Percentiles rank a stretch among this genome's conserved stretches.
phyloP scores from a whole-genome alignment of 2,329 filamentous ascomycete genomes.

The Aureobasidium sp. region DNA sequence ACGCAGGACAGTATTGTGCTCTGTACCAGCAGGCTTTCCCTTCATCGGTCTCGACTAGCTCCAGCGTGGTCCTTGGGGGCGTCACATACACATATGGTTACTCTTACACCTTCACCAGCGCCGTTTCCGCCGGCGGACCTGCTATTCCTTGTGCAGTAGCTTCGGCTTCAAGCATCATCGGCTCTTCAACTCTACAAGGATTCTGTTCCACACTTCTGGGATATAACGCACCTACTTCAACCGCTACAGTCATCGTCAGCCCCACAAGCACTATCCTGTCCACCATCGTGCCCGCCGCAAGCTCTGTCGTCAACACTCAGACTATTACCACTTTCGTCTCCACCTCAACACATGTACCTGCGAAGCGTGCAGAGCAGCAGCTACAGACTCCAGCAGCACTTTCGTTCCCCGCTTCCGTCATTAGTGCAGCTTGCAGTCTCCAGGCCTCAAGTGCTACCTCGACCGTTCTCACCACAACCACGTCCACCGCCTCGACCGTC shows the following conservation, averaged over 20 bases:
- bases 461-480: background rate
- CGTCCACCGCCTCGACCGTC: background rate
- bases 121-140: background rate
- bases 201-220: slow-evolving; percentile 23
- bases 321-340: background rate
- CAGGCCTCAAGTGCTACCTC: background rate
- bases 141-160: slow-evolving; percentile 1
- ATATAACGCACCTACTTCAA: slow-evolving; percentile 6
- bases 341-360: background rate
- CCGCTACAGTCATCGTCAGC: background rate
- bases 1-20: slow-evolving; percentile 42
- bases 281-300: background rate
- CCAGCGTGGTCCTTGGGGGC: slow-evolving; percentile 4
- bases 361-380: background rate
- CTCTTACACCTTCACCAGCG: slow-evolving; percentile 5
- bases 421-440: background rate
- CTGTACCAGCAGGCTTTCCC: slow-evolving; percentile 36
- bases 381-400: background rate
- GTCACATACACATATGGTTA: slow-evolving; percentile 21
- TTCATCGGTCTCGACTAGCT: slow-evolving; percentile 26
- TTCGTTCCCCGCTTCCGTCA: background rate
- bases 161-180: slow-evolving; percentile 19
- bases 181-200: slow-evolving; percentile 18
- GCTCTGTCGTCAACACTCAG: background rate
- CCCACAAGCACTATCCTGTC: background rate